Conservation (phyloP, 148 eudicot genomes). For the Simmondsia chinensis region DNA sequence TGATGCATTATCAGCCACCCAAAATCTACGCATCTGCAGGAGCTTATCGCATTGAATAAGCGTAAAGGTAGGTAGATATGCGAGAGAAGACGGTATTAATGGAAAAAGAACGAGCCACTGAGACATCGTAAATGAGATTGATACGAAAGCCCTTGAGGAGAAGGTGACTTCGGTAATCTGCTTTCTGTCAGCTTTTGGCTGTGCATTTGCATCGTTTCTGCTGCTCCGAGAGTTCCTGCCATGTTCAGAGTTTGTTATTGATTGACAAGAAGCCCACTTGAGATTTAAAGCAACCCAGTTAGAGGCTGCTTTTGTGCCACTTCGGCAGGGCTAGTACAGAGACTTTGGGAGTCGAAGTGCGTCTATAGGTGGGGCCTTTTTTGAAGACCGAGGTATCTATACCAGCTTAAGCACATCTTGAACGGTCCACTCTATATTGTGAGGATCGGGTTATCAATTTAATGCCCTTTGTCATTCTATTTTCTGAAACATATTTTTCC, state of each 20-base stretch:
- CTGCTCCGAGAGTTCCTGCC: constrained; percentile 80
- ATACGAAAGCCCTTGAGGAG: neutral
- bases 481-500: neutral
- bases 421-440: too few species aligned
- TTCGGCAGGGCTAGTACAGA: too few species aligned
- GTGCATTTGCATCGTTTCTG: constrained; percentile 77
- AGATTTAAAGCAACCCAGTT: neutral
- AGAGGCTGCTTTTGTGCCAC: neutral
- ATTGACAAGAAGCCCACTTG: neutral
- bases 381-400: too few species aligned
- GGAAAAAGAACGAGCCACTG: constrained; percentile 3
- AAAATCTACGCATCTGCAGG: constrained; percentile 4
- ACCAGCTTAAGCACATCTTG: too few species aligned
- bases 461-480: too few species aligned
- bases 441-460: too few species aligned
- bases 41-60: constrained; percentile 7
- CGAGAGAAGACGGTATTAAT: too few species aligned
- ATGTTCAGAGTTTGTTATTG: neutral
- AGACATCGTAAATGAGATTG: constrained; percentile 2
- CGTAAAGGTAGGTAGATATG: too few species aligned
- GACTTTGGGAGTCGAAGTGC: too few species aligned
- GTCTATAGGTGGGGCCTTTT: too few species aligned
- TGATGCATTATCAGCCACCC: constrained; percentile 14
- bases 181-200: constrained; percentile 20
- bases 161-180: constrained; percentile 1